Base-by-base conservation (phyloP, 257 asterid genomes). In the Plantago elongata region DNA sequence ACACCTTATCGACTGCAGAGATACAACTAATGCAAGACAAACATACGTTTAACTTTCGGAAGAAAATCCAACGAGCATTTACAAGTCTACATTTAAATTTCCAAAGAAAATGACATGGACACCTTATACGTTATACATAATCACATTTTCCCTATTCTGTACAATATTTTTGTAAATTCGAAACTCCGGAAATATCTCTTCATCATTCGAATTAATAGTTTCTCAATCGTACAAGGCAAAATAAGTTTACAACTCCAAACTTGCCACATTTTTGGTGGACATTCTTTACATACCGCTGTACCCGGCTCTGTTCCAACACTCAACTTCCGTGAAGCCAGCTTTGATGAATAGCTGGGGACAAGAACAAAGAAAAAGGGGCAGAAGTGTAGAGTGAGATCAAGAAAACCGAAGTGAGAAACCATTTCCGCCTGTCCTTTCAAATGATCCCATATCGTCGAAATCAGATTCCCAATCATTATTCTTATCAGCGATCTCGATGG, bases 381-480 rank as follows among this genome's bases (percentile, higher is more conserved):
- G 10, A 42, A 54, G 15, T 54, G 47, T 15, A 9, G 38, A 4
- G 56, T 49, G 46, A 12, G 45, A 57, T 81, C 78, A 90, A 54
- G 87, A 59, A 58, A 91, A 88, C 62, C 74, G 84, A 51, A 91
- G 74, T 1, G 95, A 75, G 66, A 78, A 91, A 13, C 93, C 97
- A 47, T 77, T 75, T 18, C 83, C 80, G 0, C 89, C 75, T 47
- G 67, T 73, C 9, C 81, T 78, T 0, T 71, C 55, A 4, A 79
- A 70, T 5, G 93, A 59, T 45, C 87, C 96, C 65, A 90, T 82
- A 17, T 83, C 95, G 30, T 84, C 97, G 8, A 67, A 72, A 34
- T 93, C 99, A 0, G 97, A 83, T 57, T 89, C 96, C 0, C 91
- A 84, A 51, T 69, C 83, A 30, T 72, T 63, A 57, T 78, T 86